Percentiles rank a stretch among this genome's conserved stretches.
These are phyloP conservation scores for Penicillium dipodomyicola DNA, from an alignment of 495 filamentous ascomycete species.

Conservation along the genomic window DNA sequence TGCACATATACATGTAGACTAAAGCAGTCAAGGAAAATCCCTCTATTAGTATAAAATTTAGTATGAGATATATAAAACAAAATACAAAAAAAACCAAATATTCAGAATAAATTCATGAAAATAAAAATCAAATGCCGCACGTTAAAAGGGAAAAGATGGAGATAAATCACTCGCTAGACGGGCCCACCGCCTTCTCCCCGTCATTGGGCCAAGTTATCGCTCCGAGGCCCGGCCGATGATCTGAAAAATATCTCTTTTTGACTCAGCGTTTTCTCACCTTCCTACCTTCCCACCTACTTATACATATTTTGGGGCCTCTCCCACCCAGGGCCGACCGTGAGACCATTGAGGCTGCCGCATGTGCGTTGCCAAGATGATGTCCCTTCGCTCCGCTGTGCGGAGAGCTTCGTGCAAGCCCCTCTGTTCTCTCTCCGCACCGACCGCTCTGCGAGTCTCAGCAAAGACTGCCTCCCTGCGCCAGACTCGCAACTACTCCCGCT, in stretches of 20 bases:
- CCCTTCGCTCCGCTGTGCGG: constrained; percentile 52
- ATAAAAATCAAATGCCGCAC: constrained; percentile 2
- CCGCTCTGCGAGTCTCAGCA: constrained; percentile 32
- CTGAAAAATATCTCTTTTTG: constrained; percentile 26
- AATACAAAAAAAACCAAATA: not conserved
- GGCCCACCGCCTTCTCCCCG: constrained; percentile 18
- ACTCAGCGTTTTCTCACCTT: constrained; percentile 20
- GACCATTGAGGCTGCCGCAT: constrained; percentile 50
- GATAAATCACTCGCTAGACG: constrained; percentile 17
- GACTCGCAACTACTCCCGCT: constrained; percentile 47
- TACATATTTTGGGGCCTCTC: constrained; percentile 17
- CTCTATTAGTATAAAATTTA: not conserved
- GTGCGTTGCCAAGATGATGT: constrained; percentile 49
- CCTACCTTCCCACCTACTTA: constrained; percentile 15
- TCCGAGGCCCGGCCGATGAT: constrained; percentile 33
- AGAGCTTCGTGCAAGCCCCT: constrained; percentile 49
- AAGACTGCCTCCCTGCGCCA: constrained; percentile 30
- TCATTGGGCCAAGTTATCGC: constrained; percentile 21
- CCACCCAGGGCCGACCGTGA: constrained; percentile 22
- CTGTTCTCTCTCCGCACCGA: constrained; percentile 48
- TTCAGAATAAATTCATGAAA: not conserved
- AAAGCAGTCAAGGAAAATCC: not conserved
- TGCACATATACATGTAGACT: not conserved
- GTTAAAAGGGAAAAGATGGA: not conserved
- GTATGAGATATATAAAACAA: too few species aligned